Evolutionary conservation across 1,284 basidiomycete genomes (phyloP), one percentile per base, ranked within the genome.

Genomic region (Fereydounia khargensis): DNA sequence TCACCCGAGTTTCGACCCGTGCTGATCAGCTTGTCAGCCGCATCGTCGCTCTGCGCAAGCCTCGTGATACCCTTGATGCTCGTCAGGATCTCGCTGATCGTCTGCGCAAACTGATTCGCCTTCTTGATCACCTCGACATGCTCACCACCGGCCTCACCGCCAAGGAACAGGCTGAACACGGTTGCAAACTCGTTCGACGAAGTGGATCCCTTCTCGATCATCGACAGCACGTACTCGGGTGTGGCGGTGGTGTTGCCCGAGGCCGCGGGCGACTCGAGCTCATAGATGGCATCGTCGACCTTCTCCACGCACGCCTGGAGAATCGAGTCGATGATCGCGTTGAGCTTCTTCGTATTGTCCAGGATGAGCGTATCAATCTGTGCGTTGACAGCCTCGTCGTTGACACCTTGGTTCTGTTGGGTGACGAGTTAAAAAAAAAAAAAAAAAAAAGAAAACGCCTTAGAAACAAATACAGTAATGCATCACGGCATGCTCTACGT

Each of bases 321-420:
- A 73, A 98, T 97, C 3, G 95, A 98, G 78, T 99, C 91, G 72
- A 99, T 97, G 76, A 99, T 95, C 65, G 91, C 84, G 78, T 98
- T 98, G 68, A 99, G 82, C 79, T 97, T 95, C 81, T 96, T 97
- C 74, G 91, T 84, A 75, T 96, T 90, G 77, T 99, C 95, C 51
- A 99, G 81, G 62, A 98, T 95, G 64, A 99, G 82, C 1, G 87
- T 95, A 77, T 98, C 94, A 68, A 99, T 91, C 76, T 97, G 91
- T 11, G 90, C 88, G 72, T 91, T 90, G 53, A 90, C 89, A 0
- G 91, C 89, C 62, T 89, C 86, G 65, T 91, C 89, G 20, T 85
- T 84, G 33, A 90, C 81, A 49, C 86, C 88, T 80, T 90, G 87
- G 57, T 82, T 86, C 85, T n/a, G n/a, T n/a, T n/a, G n/a, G n/a